Evolutionary conservation across 169 alveolate genomes (phyloP).

Genomic region (Plasmodium coatneyi): DNA sequence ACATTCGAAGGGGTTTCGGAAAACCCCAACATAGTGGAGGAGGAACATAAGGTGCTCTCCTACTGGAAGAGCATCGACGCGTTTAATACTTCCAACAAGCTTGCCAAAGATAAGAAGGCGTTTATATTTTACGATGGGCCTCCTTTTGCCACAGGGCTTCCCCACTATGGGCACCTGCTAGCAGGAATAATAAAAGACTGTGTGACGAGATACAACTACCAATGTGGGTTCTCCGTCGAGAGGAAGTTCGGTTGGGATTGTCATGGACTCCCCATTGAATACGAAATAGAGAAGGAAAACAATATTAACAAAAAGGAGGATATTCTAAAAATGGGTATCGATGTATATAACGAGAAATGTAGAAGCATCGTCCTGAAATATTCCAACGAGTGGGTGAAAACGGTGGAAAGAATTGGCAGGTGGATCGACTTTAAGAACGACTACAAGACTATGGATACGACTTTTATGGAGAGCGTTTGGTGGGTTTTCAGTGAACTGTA

Average conservation of each 20-base stretch:
- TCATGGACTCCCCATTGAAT: slow-evolving; percentile 99
- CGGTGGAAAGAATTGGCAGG: slow-evolving; percentile 96
- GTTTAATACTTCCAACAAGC: slow-evolving; percentile 82
- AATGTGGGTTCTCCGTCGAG: slow-evolving; percentile 96
- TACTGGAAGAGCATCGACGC: slow-evolving; percentile 91
- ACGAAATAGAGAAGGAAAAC: slow-evolving; percentile 95
- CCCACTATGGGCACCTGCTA: slow-evolving; percentile 99
- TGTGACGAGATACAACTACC: slow-evolving; percentile 98
- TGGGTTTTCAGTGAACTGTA: slow-evolving; percentile 93
- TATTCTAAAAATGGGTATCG: slow-evolving; percentile 92
- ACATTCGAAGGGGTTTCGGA: slow-evolving; percentile 83
- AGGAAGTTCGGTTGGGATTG: slow-evolving; percentile 99
- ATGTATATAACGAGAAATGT: slow-evolving; percentile 84
- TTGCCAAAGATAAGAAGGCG: slow-evolving; percentile 89
- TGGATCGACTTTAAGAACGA: slow-evolving; percentile 99
- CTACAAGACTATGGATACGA: slow-evolving; percentile 97
- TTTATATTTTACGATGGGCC: slow-evolving; percentile 99
- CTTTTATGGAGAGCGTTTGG: slow-evolving; percentile 98
- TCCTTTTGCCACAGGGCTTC: slow-evolving; percentile 99
- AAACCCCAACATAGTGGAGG: slow-evolving; percentile 90
- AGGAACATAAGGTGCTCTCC: slow-evolving; percentile 89
- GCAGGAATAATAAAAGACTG: slow-evolving; percentile 99
- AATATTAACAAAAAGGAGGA: slow-evolving; percentile 92
- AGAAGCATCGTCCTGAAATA: slow-evolving; percentile 96
- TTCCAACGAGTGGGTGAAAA: slow-evolving; percentile 93